Evolutionary conservation across 1,284 basidiomycete genomes (phyloP), one percentile per base, ranked within the genome.

Genomic region (Anthracocystis walkeri): DNA sequence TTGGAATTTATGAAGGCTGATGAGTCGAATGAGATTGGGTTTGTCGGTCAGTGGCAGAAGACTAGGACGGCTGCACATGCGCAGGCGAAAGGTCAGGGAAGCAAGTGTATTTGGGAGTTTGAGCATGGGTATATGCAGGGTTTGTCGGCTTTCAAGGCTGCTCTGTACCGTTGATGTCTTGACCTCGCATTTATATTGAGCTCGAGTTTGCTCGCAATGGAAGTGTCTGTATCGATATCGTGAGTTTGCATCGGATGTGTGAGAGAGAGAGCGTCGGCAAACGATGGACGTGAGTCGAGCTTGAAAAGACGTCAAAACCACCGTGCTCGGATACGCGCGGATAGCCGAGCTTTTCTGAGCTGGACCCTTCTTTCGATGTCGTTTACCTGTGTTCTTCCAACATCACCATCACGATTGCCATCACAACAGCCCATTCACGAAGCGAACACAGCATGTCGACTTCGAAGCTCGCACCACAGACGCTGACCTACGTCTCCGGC

Each of bases 51-150:
- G 46, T 91, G 91, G 90, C 86, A 87, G 46, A 88, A 87, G 77
- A 86, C 86, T 40, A 86, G 90, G 44, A 85, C 80, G 16, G 84
- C 73, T 18, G 89, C 89, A 64, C 89, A 90, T 72, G 87, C 86
- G 7, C 62, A 77, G 8, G 83, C 86, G 46, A 84, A 84, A 14
- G 87, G 86, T 7, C 84, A 84, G 21, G 86, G 86, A 12, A 85
- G 84, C 29, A 87, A 87, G 27, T 57, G 63, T 38, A 49, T 66
- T n/a, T 80, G 78, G 76, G 75, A 78, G 57, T 78, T 77, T 87
- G 88, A 88, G 64, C 89, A 90, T 76, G 89, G 89, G 2, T 89
- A 89, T 75, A 85, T 84, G 42, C 89, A 90, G 80, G 90, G 88
- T 29, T 69, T 88, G 14, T 52, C 51, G 12, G 71, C 72, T 8